Conservation (phyloP, 768 basidiomycete genomes). For the Podaxis sp. region DNA sequence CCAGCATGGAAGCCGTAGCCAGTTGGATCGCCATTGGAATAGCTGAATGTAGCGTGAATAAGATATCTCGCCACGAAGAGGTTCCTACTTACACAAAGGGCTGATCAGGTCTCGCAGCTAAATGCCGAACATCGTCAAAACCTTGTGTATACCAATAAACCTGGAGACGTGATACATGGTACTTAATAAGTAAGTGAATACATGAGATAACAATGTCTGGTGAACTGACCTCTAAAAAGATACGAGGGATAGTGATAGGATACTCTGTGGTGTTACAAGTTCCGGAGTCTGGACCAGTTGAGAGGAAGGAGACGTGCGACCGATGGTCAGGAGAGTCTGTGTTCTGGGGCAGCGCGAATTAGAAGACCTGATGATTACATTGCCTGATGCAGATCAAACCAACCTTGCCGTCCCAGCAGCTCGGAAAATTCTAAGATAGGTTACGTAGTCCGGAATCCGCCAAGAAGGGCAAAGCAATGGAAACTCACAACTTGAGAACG, state of each 20-base stretch:
- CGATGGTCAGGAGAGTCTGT: slow-evolving; percentile 37
- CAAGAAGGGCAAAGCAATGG: not conserved
- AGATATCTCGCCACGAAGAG: not conserved
- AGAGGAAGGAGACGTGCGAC: slow-evolving; percentile 38
- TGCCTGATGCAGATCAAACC: not conserved
- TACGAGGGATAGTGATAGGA: slow-evolving; percentile 38
- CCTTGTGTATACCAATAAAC: slow-evolving; percentile 40
- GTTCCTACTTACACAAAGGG: slow-evolving; percentile 41
- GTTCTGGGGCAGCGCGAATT: slow-evolving; percentile 24
- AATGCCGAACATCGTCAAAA: slow-evolving; percentile 28
- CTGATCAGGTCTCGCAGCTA: slow-evolving; percentile 40
- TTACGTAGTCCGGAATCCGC: not conserved
- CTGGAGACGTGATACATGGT: slow-evolving; percentile 19
- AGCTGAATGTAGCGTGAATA: slow-evolving; percentile 20
- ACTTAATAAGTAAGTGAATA: not conserved
- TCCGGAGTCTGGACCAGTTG: slow-evolving; percentile 39
- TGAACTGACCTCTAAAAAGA: slow-evolving; percentile 38
- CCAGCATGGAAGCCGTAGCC: slow-evolving; percentile 48
- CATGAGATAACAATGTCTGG: not conserved
- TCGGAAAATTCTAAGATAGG: slow-evolving; percentile 24
- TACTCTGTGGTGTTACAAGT: slow-evolving; percentile 34
- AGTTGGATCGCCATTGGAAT: slow-evolving; percentile 53
- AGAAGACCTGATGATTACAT: not conserved
- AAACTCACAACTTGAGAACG: slow-evolving; percentile 34
- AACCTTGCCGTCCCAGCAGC: slow-evolving; percentile 37